phyloP scores from a whole-genome alignment of 768 basidiomycete species.

The Lentinula lateritia region DNA sequence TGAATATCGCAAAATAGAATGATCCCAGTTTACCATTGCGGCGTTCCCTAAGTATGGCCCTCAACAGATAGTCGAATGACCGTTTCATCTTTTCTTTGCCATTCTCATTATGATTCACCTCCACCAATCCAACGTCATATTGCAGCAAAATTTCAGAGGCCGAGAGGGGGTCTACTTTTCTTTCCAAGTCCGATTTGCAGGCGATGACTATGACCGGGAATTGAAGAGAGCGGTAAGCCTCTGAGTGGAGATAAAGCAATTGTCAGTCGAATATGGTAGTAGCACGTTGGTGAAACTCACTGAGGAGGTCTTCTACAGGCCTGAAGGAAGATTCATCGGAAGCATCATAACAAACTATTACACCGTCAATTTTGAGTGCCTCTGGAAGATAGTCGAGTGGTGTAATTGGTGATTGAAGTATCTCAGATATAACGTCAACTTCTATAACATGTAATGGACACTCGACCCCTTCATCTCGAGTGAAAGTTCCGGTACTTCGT shows the following conservation, averaged over 20 bases:
- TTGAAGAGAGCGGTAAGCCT: constrained; percentile 48
- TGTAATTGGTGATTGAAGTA: constrained; percentile 22
- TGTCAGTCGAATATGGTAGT: constrained; percentile 5
- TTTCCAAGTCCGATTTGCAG: constrained; percentile 76
- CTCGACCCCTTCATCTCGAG: constrained; percentile 30
- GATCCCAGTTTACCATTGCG: constrained; percentile 13
- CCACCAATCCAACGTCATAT: constrained; percentile 76
- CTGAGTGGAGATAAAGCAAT: constrained; percentile 27
- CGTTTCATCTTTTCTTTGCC: constrained; percentile 71
- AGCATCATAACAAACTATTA: constrained; percentile 84
- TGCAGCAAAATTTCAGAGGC: constrained; percentile 45
- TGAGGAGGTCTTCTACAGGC: constrained; percentile 61
- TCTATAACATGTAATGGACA: constrained; percentile 50
- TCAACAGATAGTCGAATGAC: constrained; percentile 70
- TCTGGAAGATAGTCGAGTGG: constrained; percentile 41
- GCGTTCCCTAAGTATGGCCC: constrained; percentile 51
- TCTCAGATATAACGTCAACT: constrained; percentile 38
- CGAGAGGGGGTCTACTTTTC: constrained; percentile 49
- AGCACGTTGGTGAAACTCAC: constrained; percentile 40
- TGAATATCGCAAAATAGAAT: neutral
- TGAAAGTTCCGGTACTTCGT: constrained; percentile 27
- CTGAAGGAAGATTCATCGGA: constrained; percentile 55
- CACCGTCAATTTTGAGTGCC: constrained; percentile 64
- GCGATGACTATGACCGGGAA: constrained; percentile 73
- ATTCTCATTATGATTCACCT: constrained; percentile 51